phyloP scores from a whole-genome alignment of 1,284 basidiomycete genomes.

The Papiliotrema laurentii region DNA sequence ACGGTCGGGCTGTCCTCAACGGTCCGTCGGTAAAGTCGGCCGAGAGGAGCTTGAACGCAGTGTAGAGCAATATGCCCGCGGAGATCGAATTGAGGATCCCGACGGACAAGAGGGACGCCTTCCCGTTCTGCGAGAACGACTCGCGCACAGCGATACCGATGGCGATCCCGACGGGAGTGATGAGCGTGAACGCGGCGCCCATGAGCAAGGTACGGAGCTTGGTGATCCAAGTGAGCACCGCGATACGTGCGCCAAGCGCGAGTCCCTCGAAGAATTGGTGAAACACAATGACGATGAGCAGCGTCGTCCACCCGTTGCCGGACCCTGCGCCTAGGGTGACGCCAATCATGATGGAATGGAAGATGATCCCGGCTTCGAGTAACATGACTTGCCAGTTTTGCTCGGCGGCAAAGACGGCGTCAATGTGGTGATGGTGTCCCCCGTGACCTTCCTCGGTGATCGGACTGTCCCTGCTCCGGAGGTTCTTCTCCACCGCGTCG shows the following conservation, averaged over 20 bases:
- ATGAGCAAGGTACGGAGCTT: constrained; percentile 15
- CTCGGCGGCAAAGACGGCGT: constrained; percentile 19
- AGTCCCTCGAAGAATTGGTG: constrained; percentile 37
- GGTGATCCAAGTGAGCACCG: constrained; percentile 17
- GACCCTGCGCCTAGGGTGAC: constrained; percentile 22
- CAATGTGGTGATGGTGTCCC: constrained; percentile 17
- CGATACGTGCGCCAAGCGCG: constrained; percentile 28
- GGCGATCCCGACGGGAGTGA: constrained; percentile 27
- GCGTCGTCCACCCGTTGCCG: constrained; percentile 17
- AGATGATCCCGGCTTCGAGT: constrained; percentile 51
- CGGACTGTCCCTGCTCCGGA: constrained; percentile 2
- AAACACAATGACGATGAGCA: constrained; percentile 22
- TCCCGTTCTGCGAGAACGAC: constrained; percentile 34
- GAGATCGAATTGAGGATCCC: constrained; percentile 34
- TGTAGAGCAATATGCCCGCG: constrained; percentile 40
- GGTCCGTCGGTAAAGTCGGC: constrained; percentile 28
- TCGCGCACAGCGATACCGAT: constrained; percentile 32
- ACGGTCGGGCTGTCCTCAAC: constrained; percentile 12
- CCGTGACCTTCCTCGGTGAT: constrained; percentile 20
- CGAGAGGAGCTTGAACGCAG: constrained; percentile 32
- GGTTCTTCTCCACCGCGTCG: neutral
- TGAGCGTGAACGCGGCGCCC: constrained; percentile 20
- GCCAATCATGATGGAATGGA: constrained; percentile 38
- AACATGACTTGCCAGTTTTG: constrained; percentile 41
- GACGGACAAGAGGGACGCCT: constrained; percentile 29